phyloP scores from a whole-genome alignment of 1,284 basidiomycete species.

The Fomes fomentarius region DNA sequence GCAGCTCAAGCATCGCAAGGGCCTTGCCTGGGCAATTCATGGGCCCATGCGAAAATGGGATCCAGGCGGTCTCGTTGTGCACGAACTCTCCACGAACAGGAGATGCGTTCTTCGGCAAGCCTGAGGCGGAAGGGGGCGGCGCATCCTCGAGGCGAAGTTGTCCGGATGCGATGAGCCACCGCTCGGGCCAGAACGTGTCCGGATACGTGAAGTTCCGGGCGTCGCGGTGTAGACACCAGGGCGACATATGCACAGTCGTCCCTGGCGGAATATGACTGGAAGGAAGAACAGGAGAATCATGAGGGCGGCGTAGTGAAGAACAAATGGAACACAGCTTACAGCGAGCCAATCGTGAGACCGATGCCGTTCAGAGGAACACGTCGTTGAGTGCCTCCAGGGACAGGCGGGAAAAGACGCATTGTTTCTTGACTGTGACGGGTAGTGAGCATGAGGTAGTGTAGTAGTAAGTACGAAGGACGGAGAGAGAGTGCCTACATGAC shows the following conservation, averaged over 20 bases:
- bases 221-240: slow-evolving; percentile 34
- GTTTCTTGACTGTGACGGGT: slow-evolving; percentile 52
- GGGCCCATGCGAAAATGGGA: slow-evolving; percentile 34
- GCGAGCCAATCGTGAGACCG: too few relatives aligned
- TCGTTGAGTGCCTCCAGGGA: slow-evolving; percentile 54
- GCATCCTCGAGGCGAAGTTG: not conserved
- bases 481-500: slow-evolving; percentile 25
- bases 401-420: slow-evolving; percentile 55
- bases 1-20: slow-evolving; percentile 30
- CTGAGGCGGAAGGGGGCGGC: not conserved
- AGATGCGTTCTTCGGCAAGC: not conserved
- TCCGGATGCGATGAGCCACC: slow-evolving; percentile 30
- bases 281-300: slow-evolving; percentile 27
- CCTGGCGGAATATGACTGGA: slow-evolving; percentile 20
- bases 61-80: slow-evolving; percentile 29
- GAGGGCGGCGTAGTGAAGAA: not conserved
- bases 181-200: slow-evolving; percentile 33
- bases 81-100: slow-evolving; percentile 5
- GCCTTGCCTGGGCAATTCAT: slow-evolving; percentile 36
- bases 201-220: slow-evolving; percentile 35
- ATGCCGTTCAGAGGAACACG: slow-evolving; percentile 23
- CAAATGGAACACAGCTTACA: too few relatives aligned
- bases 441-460: too few relatives aligned
- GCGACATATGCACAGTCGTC: too few relatives aligned
- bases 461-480: not conserved